These are phyloP conservation scores for Stropharia rugosoannulata DNA, from an alignment of 768 basidiomycete genomes.

Conservation along the genomic window DNA sequence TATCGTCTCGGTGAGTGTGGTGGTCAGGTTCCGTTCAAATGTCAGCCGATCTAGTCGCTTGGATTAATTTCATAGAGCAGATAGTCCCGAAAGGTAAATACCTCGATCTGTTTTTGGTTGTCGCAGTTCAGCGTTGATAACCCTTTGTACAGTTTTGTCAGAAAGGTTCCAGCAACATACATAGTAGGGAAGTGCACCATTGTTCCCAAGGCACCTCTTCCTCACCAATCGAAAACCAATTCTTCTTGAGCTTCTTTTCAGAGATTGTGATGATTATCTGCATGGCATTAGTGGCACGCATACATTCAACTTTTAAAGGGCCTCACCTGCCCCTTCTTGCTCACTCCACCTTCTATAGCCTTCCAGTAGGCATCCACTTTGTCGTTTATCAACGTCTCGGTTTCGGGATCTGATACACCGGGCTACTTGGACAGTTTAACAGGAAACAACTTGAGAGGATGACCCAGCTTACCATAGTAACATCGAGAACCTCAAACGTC, in stretches of 20 bases:
- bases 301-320: neutral
- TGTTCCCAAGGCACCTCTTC: conserved; percentile 89
- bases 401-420: conserved; percentile 71
- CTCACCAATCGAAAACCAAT: conserved; percentile 77
- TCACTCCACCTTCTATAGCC: conserved; percentile 60
- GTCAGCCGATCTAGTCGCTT: conserved; percentile 38
- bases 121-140: conserved; percentile 76
- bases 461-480: conserved; percentile 68
- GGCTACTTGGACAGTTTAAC: conserved; percentile 44
- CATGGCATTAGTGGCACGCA: neutral
- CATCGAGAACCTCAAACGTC: conserved; percentile 77
- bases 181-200: conserved; percentile 46
- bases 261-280: conserved; percentile 76
- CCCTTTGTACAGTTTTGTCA: conserved; percentile 40
- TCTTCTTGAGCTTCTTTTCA: conserved; percentile 74
- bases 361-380: conserved; percentile 83
- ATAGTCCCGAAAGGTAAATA: conserved; percentile 15
- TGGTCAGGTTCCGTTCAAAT: conserved; percentile 57
- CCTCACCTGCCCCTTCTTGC: conserved; percentile 68
- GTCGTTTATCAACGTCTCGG: conserved; percentile 68
- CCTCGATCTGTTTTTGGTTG: conserved; percentile 70
- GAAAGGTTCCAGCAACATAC: neutral
- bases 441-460: neutral
- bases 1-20: conserved; percentile 64
- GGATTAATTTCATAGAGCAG: neutral